phyloP scores from a whole-genome alignment of 1,139 yeast genomes.

The Protomyces inundatus region DNA sequence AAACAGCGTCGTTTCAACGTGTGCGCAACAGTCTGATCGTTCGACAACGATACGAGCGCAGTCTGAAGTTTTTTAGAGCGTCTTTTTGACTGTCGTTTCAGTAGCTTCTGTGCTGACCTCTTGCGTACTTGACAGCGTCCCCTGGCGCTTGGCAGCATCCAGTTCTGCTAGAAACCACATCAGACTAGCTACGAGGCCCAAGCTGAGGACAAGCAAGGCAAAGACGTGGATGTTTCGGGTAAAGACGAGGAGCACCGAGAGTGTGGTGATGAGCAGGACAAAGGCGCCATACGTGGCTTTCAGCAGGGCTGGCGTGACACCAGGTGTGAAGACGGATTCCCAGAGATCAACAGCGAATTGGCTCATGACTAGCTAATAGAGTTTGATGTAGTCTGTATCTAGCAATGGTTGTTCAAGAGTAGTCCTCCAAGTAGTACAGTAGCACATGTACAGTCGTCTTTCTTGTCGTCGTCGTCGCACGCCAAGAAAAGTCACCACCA shows the following conservation, averaged over 20 bases:
- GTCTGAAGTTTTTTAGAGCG: background rate
- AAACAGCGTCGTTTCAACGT: background rate
- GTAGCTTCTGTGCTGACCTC: background rate
- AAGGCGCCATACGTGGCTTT: constrained; percentile 75
- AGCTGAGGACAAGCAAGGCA: constrained; percentile 58
- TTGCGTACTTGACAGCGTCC: background rate
- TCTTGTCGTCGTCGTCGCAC: background rate
- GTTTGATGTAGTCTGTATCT: too few species aligned
- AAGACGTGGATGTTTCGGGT: constrained; percentile 66
- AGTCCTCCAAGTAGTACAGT: background rate
- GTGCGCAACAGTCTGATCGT: background rate
- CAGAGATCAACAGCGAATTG: constrained; percentile 64
- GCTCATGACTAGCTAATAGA: constrained; percentile 20
- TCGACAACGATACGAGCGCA: background rate
- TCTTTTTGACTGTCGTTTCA: background rate
- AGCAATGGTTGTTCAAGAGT: background rate
- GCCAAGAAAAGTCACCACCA: background rate
- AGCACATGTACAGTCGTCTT: too few species aligned
- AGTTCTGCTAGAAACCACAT: constrained; percentile 19
- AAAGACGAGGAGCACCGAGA: constrained; percentile 54
- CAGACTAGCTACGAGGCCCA: constrained; percentile 45
- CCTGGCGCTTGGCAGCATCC: constrained; percentile 14
- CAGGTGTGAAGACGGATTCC: constrained; percentile 92
- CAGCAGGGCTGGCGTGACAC: constrained; percentile 79
- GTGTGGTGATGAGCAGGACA: constrained; percentile 49